Evolutionary conservation across 2,329 filamentous ascomycete genomes (phyloP).

Genomic region (Penicillium janthinellum): DNA sequence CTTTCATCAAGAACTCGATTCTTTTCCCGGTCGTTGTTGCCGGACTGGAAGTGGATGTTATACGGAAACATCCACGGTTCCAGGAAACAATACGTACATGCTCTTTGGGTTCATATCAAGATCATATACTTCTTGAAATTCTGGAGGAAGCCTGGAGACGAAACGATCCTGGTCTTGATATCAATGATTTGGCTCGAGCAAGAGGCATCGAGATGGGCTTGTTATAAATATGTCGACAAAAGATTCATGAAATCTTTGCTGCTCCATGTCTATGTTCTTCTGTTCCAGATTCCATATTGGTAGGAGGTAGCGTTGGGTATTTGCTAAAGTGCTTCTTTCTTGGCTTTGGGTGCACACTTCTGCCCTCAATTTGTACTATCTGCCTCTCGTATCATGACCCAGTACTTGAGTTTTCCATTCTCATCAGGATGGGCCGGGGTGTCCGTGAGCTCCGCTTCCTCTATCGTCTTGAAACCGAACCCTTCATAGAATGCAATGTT

Average conservation of each 20-base stretch:
- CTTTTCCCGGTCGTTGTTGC: conserved; percentile 30
- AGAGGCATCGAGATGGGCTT: conserved; percentile 30
- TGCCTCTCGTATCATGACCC: conserved; percentile 26
- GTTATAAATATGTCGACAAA: conserved; percentile 9
- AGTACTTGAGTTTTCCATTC: conserved; percentile 20
- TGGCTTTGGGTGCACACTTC: background rate
- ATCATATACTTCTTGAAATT: conserved; percentile 20
- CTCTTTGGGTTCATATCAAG: conserved; percentile 9
- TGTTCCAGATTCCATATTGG: background rate
- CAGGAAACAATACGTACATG: conserved; percentile 21
- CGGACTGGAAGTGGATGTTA: conserved; percentile 20
- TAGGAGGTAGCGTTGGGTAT: background rate
- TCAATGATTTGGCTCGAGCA: conserved; percentile 26
- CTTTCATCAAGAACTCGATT: conserved; percentile 28
- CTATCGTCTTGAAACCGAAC: conserved; percentile 25
- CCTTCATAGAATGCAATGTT: conserved; percentile 29
- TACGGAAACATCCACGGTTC: conserved; percentile 19
- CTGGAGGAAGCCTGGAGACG: conserved; percentile 30
- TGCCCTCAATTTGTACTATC: background rate
- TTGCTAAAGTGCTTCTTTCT: background rate
- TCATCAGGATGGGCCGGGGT: conserved; percentile 2
- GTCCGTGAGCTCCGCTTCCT: conserved; percentile 24
- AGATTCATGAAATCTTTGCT: background rate
- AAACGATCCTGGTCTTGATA: conserved; percentile 13
- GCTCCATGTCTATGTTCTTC: background rate